Evolutionary conservation across 306 rosid species (phyloP).

Genomic region (Mucuna pruriens): DNA sequence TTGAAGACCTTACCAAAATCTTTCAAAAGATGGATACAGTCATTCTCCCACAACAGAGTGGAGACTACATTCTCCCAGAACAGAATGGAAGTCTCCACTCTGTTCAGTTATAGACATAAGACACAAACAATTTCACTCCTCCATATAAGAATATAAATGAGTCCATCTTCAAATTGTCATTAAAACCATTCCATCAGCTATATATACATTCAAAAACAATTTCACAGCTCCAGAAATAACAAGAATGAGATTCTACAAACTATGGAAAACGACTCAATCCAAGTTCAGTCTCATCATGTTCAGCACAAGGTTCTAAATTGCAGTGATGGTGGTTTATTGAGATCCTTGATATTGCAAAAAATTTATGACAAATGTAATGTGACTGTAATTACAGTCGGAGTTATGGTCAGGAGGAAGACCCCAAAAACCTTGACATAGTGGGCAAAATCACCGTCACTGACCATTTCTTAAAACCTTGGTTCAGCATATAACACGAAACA

Average conservation of each 20-base stretch:
- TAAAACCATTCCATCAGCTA: conserved; percentile 25
- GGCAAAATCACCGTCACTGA: not conserved
- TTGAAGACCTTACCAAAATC: conserved; percentile 58
- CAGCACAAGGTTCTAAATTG: not conserved
- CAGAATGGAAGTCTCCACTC: conserved; percentile 29
- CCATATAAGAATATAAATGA: no score
- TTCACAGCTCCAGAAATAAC: conserved; percentile 21
- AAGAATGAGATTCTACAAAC: conserved; percentile 52
- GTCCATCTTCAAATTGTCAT: conserved; percentile 25
- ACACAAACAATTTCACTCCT: not conserved
- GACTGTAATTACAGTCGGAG: no score
- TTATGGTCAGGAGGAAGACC: no score
- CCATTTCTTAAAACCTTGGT: not conserved
- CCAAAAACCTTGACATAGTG: not conserved
- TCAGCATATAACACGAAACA: conserved; percentile 76
- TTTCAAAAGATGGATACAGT: conserved; percentile 42
- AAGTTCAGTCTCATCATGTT: conserved; percentile 63
- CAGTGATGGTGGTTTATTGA: not conserved
- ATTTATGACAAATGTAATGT: not conserved
- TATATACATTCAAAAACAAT: conserved; percentile 49
- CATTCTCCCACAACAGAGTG: conserved; percentile 46
- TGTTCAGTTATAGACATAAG: not conserved
- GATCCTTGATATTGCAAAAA: not conserved
- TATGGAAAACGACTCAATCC: conserved; percentile 51
- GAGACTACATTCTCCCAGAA: no score